Evolutionary conservation across 805 yeast genomes (phyloP).

Genomic region (Kluyveromyces lactis): DNA sequence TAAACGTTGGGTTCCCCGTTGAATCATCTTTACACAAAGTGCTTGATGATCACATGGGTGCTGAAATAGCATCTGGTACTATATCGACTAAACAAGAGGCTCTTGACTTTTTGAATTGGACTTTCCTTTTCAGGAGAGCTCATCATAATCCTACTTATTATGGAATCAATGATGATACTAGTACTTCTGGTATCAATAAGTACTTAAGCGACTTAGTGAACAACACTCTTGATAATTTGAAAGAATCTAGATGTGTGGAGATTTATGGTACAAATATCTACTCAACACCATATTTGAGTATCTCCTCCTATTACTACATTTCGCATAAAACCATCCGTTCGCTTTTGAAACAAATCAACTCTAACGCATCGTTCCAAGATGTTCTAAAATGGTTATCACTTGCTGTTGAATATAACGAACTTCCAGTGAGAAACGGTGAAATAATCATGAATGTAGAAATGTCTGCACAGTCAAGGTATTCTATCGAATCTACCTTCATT

Average conservation of each 20-base stretch:
- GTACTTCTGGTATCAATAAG: slow-evolving; percentile 46
- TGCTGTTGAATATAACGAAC: slow-evolving; percentile 76
- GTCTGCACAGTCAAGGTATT: slow-evolving; percentile 63
- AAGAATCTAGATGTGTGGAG: slow-evolving; percentile 63
- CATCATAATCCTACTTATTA: slow-evolving; percentile 88
- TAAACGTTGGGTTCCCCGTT: slow-evolving; percentile 93
- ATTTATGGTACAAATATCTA: slow-evolving; percentile 38
- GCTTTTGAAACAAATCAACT: slow-evolving; percentile 45
- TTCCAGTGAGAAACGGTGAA: slow-evolving; percentile 89
- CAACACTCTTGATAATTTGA: slow-evolving; percentile 53
- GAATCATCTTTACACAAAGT: slow-evolving; percentile 76
- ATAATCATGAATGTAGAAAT: slow-evolving; percentile 78
- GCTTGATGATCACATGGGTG: slow-evolving; percentile 86
- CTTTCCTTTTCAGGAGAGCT: slow-evolving; percentile 90
- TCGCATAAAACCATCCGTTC: slow-evolving; percentile 82
- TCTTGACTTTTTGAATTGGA: slow-evolving; percentile 91
- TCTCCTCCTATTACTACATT: slow-evolving; percentile 85
- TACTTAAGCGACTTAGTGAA: slow-evolving; percentile 63
- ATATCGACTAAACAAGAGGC: slow-evolving; percentile 91
- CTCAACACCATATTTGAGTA: slow-evolving; percentile 76
- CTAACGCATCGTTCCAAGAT: slow-evolving; percentile 33
- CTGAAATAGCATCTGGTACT: slow-evolving; percentile 90
- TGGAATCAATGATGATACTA: slow-evolving; percentile 65
- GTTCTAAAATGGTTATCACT: slow-evolving; percentile 38
- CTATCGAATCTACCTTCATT: slow-evolving; percentile 52